These are phyloP conservation scores for Chlorella sp. DNA, from an alignment of 139 green algal species.

Conservation along the genomic window DNA sequence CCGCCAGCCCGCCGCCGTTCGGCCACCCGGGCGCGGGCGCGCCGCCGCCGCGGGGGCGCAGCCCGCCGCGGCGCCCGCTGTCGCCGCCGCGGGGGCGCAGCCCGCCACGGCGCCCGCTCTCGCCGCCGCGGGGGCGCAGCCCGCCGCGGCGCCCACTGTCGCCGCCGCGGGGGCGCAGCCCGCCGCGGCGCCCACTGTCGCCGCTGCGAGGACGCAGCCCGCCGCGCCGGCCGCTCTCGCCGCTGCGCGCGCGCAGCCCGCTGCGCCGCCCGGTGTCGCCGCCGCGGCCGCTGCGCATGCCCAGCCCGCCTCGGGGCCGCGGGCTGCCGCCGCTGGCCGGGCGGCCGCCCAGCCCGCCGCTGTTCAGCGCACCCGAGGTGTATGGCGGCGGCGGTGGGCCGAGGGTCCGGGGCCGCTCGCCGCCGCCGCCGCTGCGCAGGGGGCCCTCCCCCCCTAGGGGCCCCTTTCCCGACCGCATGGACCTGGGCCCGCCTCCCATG, in stretches of 20 bases:
- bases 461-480: too few relatives aligned
- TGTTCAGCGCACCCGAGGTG: too few relatives aligned
- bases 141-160: not conserved
- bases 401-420: conserved; percentile 1
- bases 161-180: not conserved
- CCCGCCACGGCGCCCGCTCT: not conserved
- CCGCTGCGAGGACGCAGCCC: not conserved
- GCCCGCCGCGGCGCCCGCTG: conserved; percentile 2
- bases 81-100: not conserved
- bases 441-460: too few relatives aligned
- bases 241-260: not conserved
- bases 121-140: conserved; percentile 9
- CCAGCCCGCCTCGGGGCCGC: too few relatives aligned
- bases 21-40: too few relatives aligned
- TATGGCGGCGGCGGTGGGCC: too few relatives aligned
- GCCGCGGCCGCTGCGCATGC: not conserved
- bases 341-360: too few relatives aligned
- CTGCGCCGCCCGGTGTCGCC: not conserved
- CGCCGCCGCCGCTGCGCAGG: conserved; percentile 8
- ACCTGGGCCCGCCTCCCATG: too few relatives aligned
- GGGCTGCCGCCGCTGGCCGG: too few relatives aligned
- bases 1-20: too few relatives aligned
- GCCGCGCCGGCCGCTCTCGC: not conserved
- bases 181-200: not conserved
- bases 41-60: not conserved